Evolutionary conservation across 1,284 basidiomycete genomes (phyloP).

Genomic region (Rhodotorula sp.): DNA sequence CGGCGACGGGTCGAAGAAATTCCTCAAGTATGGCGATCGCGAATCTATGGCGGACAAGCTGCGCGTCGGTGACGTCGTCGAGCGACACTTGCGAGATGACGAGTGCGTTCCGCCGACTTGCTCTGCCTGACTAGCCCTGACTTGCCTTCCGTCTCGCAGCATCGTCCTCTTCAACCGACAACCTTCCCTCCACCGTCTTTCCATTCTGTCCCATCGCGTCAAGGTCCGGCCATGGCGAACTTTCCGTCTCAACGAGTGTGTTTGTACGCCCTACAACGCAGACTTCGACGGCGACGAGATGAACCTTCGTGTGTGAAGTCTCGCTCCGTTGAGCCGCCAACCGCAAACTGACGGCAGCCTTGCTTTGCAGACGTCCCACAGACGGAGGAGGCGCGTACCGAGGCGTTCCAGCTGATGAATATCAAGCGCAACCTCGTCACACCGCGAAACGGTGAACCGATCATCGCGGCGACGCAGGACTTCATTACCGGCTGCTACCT

Average conservation of each 20-base stretch:
- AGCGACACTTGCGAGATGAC: constrained; percentile 91
- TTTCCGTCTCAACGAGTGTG: constrained; percentile 98
- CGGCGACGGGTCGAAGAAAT: constrained; percentile 68
- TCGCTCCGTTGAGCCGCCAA: no score
- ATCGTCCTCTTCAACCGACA: constrained; percentile 99
- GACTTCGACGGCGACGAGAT: constrained; percentile 99
- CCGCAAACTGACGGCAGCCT: background rate
- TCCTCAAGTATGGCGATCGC: constrained; percentile 73
- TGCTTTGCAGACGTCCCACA: constrained; percentile 80
- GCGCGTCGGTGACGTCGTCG: constrained; percentile 81
- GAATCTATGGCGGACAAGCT: constrained; percentile 69
- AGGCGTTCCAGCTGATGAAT: constrained; percentile 96
- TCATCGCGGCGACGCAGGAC: constrained; percentile 96
- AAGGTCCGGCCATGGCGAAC: constrained; percentile 97
- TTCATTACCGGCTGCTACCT: constrained; percentile 98
- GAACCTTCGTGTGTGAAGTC: constrained; percentile 80
- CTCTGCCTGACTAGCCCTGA: background rate
- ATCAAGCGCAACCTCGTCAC: constrained; percentile 98
- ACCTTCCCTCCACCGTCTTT: constrained; percentile 95
- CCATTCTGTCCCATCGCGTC: constrained; percentile 97
- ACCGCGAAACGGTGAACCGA: constrained; percentile 94
- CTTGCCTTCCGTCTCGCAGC: constrained; percentile 43
- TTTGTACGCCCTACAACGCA: constrained; percentile 98
- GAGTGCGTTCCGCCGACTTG: constrained; percentile 57
- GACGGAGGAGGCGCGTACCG: constrained; percentile 96